These are phyloP conservation scores for Xylaria arbuscula DNA, from an alignment of 2,329 filamentous ascomycete genomes.

Conservation along the genomic window DNA sequence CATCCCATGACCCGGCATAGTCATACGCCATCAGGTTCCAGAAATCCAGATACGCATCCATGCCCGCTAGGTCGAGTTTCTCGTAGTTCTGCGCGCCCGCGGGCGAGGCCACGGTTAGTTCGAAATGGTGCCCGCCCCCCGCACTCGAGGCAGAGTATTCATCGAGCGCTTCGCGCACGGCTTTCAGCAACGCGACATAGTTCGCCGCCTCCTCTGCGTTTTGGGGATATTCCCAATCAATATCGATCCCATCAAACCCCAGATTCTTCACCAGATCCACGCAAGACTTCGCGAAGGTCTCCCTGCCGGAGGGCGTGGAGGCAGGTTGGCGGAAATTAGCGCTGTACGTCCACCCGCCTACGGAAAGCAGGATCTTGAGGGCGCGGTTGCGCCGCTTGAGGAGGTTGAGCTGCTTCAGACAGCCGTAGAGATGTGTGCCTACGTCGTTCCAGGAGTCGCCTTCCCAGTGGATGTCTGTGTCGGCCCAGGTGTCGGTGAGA, in stretches of 20 bases:
- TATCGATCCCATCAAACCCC: conserved; percentile 79
- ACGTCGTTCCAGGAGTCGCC: conserved; percentile 76
- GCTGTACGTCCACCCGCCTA: conserved; percentile 94
- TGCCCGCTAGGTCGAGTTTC: conserved; percentile 70
- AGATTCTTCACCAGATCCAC: conserved; percentile 81
- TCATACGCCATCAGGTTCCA: conserved; percentile 93
- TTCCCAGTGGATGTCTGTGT: conserved; percentile 79
- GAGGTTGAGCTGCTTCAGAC: conserved; percentile 87
- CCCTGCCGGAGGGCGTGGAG: conserved; percentile 75
- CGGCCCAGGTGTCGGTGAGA: conserved; percentile 72
- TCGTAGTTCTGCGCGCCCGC: conserved; percentile 71
- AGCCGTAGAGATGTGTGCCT: conserved; percentile 87
- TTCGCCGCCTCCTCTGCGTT: conserved; percentile 64
- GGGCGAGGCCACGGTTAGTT: conserved; percentile 72
- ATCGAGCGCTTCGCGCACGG: conserved; percentile 68
- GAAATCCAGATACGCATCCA: conserved; percentile 76
- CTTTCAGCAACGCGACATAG: conserved; percentile 68
- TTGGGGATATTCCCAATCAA: conserved; percentile 77
- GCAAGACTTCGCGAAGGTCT: conserved; percentile 77
- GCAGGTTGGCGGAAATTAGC: conserved; percentile 82
- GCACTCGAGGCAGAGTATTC: conserved; percentile 56
- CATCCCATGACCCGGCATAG: conserved; percentile 85
- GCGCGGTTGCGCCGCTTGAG: conserved; percentile 84
- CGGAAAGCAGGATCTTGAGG: conserved; percentile 85
- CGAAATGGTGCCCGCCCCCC: conserved; percentile 58